A percentile compares a stretch with the other conserved stretches of the same genome.
Conservation (phyloP, 2,329 filamentous ascomycete genomes). For the Hypoxylon sp. region DNA sequence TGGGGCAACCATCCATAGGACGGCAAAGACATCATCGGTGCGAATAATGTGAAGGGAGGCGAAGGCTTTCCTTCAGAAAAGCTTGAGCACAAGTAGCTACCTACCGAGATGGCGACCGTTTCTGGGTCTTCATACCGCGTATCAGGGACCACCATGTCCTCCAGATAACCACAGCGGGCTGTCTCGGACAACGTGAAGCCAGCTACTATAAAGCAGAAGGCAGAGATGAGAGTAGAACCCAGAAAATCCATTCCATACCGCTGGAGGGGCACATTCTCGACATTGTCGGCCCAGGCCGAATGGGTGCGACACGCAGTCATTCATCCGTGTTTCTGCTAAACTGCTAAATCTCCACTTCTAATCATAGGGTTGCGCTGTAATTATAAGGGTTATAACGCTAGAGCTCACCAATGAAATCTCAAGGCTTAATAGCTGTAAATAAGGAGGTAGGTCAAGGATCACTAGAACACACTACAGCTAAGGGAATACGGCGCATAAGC, state of each 20-base stretch:
- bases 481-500: too few relatives aligned
- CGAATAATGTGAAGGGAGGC: constrained; percentile 1
- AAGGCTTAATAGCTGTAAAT: too few relatives aligned
- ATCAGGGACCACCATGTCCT: constrained; percentile 7
- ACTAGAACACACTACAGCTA: too few relatives aligned
- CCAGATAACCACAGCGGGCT: constrained; percentile 5
- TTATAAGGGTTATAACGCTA: too few relatives aligned
- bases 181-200: constrained; percentile 9
- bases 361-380: too few relatives aligned
- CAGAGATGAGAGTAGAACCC: constrained; percentile 1
- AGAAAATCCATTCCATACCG: constrained; percentile 5
- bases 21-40: constrained; percentile 4
- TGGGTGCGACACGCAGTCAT: too few relatives aligned
- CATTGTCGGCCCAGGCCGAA: too few relatives aligned
- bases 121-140: background rate
- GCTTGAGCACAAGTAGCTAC: background rate
- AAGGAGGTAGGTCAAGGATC: too few relatives aligned
- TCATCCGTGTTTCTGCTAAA: too few relatives aligned
- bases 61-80: background rate
- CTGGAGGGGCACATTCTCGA: background rate
- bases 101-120: background rate
- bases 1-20: constrained; percentile 3
- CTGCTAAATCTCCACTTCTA: too few relatives aligned
- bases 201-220: background rate
- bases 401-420: too few relatives aligned